A percentile compares a stretch with the other conserved stretches of the same genome.
phyloP scores from a whole-genome alignment of 257 asterid genomes.

The Solanum dulcamara region DNA sequence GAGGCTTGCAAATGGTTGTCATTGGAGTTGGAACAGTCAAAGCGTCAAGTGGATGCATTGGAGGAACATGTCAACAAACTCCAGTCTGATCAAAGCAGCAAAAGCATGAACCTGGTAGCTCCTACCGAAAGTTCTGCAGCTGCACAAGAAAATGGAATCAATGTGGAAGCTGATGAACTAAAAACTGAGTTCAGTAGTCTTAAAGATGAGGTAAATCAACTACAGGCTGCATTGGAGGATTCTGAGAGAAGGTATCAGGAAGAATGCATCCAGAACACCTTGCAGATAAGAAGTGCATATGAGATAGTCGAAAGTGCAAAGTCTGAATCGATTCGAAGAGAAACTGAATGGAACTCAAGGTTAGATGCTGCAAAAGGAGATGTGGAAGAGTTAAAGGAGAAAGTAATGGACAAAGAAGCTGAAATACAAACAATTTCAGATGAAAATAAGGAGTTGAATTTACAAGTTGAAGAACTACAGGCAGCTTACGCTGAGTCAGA shows the following conservation, averaged over 20 bases:
- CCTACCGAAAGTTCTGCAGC: conserved; percentile 1
- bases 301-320: conserved; percentile 48
- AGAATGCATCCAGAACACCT: conserved; percentile 42
- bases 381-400: conserved; percentile 30
- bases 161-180: conserved; percentile 7
- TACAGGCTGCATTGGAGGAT: conserved; percentile 47
- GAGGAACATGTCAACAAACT: conserved; percentile 43
- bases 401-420: conserved; percentile 27
- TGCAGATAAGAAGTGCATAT: conserved; percentile 54
- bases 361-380: conserved; percentile 31
- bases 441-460: conserved; percentile 12
- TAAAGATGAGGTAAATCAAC: conserved; percentile 29
- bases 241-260: conserved; percentile 62
- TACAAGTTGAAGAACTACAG: conserved; percentile 5
- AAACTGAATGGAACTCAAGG: conserved; percentile 45
- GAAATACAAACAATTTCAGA: conserved; percentile 10
- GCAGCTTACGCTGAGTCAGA: conserved; percentile 5
- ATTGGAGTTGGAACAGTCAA: conserved; percentile 49
- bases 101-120: background rate
- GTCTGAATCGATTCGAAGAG: conserved; percentile 29
- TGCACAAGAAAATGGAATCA: conserved; percentile 5
- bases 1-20: conserved; percentile 35
- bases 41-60: conserved; percentile 26
- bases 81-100: conserved; percentile 22
- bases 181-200: conserved; percentile 17